Conservation (phyloP, 2,329 filamentous ascomycete genomes). For the Chalaropsis ovoidea region DNA sequence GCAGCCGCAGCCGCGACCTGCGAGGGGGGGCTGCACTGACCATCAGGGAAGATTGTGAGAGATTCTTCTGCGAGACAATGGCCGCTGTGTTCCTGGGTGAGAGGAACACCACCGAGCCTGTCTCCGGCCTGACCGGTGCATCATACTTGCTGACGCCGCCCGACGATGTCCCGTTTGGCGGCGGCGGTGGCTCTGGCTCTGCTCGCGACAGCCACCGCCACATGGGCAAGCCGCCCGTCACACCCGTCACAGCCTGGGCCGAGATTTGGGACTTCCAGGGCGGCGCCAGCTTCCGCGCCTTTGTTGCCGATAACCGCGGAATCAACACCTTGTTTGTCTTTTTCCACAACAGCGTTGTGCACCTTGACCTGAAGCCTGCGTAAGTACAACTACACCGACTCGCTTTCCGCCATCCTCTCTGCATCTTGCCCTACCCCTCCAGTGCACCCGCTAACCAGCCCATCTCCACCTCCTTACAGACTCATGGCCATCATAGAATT, state of each 20-base stretch:
- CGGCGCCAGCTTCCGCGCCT: conserved; percentile 76
- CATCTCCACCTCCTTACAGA: conserved; percentile 35
- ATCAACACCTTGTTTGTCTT: conserved; percentile 78
- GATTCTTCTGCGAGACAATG: conserved; percentile 97
- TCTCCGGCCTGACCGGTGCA: conserved; percentile 82
- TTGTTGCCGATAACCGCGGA: conserved; percentile 59
- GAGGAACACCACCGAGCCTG: conserved; percentile 64
- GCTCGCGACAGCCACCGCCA: conserved; percentile 21
- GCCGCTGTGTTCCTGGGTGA: conserved; percentile 91
- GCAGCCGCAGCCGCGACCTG: conserved; percentile 39
- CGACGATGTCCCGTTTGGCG: conserved; percentile 35
- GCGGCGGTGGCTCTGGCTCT: not conserved
- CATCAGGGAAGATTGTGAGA: conserved; percentile 99
- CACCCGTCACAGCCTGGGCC: conserved; percentile 51
- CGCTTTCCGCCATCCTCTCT: not conserved
- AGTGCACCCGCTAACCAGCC: conserved; percentile 30
- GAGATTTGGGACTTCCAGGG: conserved; percentile 80
- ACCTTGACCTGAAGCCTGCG: conserved; percentile 77
- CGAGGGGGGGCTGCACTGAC: conserved; percentile 88
- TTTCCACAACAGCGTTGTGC: conserved; percentile 62
- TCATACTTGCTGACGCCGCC: conserved; percentile 44
- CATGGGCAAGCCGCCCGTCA: conserved; percentile 26
- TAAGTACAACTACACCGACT: conserved; percentile 39
- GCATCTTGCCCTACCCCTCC: conserved; percentile 15
- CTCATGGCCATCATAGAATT: conserved; percentile 87